A percentile compares a stretch with the other conserved stretches of the same genome.
Evolutionary conservation across 2,329 filamentous ascomycete genomes (phyloP).

Genomic region (Aspergillus caelatus): DNA sequence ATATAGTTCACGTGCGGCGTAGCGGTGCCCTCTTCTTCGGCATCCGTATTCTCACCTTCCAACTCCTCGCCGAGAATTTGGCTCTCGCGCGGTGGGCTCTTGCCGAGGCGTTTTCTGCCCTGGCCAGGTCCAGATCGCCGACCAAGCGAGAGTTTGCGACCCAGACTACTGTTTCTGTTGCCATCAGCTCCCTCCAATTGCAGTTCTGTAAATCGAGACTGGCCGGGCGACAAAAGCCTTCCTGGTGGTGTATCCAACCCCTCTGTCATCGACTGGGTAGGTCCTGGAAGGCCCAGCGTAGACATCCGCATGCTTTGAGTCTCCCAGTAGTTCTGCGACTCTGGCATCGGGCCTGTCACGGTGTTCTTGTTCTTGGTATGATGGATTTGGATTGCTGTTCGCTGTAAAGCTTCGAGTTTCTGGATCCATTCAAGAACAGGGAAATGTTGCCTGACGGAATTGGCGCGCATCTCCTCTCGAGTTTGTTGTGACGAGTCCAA

Average conservation of each 20-base stretch:
- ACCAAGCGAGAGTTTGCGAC: constrained; percentile 43
- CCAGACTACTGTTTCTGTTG: constrained; percentile 29
- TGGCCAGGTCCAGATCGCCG: constrained; percentile 45
- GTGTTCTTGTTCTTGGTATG: constrained; percentile 45
- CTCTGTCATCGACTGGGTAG: background rate
- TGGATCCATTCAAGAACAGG: constrained; percentile 69
- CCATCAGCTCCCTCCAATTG: constrained; percentile 32
- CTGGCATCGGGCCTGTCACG: constrained; percentile 25
- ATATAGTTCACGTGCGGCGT: constrained; percentile 7
- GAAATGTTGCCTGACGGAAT: constrained; percentile 67
- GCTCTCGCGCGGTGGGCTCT: background rate
- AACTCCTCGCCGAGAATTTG: background rate
- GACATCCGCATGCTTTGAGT: constrained; percentile 44
- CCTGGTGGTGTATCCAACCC: background rate
- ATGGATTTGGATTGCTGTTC: constrained; percentile 62
- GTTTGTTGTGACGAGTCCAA: constrained; percentile 59
- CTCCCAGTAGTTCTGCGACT: constrained; percentile 44
- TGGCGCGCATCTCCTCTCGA: constrained; percentile 65
- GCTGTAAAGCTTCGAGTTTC: constrained; percentile 64
- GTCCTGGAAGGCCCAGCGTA: constrained; percentile 16
- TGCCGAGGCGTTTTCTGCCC: constrained; percentile 2
- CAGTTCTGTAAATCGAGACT: constrained; percentile 25
- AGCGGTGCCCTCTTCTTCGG: constrained; percentile 1
- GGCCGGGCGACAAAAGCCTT: constrained; percentile 32
- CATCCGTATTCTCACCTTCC: constrained; percentile 28